Base-by-base conservation (phyloP, 148 eudicot genomes). In the Suaeda aralocaspica region DNA sequence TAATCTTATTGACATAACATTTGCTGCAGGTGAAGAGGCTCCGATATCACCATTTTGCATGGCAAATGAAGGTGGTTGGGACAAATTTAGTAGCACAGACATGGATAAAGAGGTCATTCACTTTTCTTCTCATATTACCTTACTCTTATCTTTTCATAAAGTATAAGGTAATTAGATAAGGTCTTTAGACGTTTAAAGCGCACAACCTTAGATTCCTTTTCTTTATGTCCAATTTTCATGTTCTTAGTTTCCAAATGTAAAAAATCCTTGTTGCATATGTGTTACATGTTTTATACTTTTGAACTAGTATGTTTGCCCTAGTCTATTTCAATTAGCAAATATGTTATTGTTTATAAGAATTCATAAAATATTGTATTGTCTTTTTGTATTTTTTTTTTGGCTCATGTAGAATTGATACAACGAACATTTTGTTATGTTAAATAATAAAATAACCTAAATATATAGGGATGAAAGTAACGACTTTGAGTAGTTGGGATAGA, bases 21-120 rank as follows among this genome's bases (percentile, higher is more conserved):
- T 62, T 59, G 59, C 75, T 76, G 61, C 88, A 93, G 98, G 98
- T 72, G 90, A 90, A 52, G 87, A 84, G 59, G 92, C 73, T 59
- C 96, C 89, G 11, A 81, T 72, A 39, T 93, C 98, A 52, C 66
- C 92, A 80, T 93, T 93, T 87, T 76, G 77, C 84, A 86, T 84
- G 96, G 80, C 90, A 61, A 83, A 87, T 76, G 74, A 68, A 45
- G 88, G 71, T 68, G 92, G 85, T 76, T 93, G 92, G 96, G 98
- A 93, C 88, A 88, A 82, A 55, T 86, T 93, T 80, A 87, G 96
- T 78, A 83, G 69, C 72, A 85, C 85, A 68, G 98, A 93, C 95
- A 93, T 93, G 98, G 96, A 93, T 78, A 90, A 90, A 86, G 87
- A 90, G 91, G 96, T 86, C 75, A 56, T 76, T 16, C 57, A 55